Conservation (phyloP, 176 grass and related monocot species). For the Cenchrus purpureus region DNA sequence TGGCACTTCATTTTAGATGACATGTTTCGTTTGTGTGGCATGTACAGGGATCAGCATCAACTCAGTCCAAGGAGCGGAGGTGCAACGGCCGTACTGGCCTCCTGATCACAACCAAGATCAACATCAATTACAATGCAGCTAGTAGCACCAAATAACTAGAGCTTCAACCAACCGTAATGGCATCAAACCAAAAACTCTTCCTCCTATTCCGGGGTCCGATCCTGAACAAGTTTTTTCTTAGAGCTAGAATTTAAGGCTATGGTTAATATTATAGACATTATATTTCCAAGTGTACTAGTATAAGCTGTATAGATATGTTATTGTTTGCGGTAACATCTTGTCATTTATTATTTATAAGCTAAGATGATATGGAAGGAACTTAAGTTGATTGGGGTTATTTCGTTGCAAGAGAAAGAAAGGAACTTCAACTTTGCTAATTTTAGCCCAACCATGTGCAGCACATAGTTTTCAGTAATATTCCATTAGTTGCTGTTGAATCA, state of each 20-base stretch:
- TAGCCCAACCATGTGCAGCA: background rate
- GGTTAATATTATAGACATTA: background rate
- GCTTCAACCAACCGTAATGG: background rate
- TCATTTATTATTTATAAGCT: background rate
- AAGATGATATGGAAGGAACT: background rate
- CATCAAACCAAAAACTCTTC: background rate
- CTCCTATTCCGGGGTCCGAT: background rate
- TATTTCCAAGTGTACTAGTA: background rate
- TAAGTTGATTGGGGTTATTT: background rate
- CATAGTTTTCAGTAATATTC: background rate
- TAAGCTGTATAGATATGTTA: background rate
- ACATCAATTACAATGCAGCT: conserved; percentile 47
- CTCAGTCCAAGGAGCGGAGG: conserved; percentile 59
- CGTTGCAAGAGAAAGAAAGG: background rate
- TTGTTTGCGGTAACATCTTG: background rate
- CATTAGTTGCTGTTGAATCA: background rate
- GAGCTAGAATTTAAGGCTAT: background rate
- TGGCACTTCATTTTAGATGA: conserved; percentile 26
- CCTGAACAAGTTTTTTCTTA: background rate
- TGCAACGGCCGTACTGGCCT: conserved; percentile 65
- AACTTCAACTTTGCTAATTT: background rate
- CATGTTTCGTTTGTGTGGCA: conserved; percentile 10
- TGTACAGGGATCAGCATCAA: conserved; percentile 54
- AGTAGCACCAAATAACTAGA: conserved; percentile 6
- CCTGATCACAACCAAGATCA: conserved; percentile 65